Evolutionary conservation across 1,284 basidiomycete species (phyloP), one percentile per base, ranked within the genome.

Genomic region (Sporisorium sorghi): DNA sequence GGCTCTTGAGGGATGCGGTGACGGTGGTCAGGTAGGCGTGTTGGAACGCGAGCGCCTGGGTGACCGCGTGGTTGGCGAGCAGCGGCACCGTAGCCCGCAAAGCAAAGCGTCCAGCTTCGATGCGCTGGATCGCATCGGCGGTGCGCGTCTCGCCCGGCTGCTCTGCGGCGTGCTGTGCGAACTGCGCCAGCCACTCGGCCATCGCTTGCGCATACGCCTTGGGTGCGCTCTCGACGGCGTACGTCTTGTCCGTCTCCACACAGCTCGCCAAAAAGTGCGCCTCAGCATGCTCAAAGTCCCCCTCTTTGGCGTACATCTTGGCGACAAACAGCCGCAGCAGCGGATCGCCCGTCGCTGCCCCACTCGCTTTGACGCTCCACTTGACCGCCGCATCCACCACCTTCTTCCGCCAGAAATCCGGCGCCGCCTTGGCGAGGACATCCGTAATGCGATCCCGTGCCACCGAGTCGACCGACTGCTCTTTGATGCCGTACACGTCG

Each of bases 361-460:
- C 51, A 9, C 62, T 58, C 3, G 76, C 67, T 28, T 73, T 67
- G 37, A 62, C 39, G 12, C 73, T 65, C 83, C 83, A 83, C 60
- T 80, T 82, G 49, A 83, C 68, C 11, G 82, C 79, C 1, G 82
- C 81, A 58, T 78, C 74, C 19, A 81, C 60, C 10, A 83, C 49
- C 58, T 83, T 83, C 30, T 83, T 81, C 10, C 83, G 47, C 83
- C 83, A 84, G 32, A 82, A 83, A 40, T 83, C 82, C 12, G 73
- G 62, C 12, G 50, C 65, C 2, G 81, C 75, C 17, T 71, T 60
- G 26, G 46, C 52, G 2, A 83, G 56, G 24, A 83, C 77, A 21
- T 72, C 66, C 4, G 60, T 72, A 30, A 83, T 57, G 1, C 78
- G 73, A 43, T 75, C 77, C 12, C 82, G 65, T 19, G 51, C 58